Conservation (phyloP, 768 basidiomycete species). For the Dentipellis sp. region DNA sequence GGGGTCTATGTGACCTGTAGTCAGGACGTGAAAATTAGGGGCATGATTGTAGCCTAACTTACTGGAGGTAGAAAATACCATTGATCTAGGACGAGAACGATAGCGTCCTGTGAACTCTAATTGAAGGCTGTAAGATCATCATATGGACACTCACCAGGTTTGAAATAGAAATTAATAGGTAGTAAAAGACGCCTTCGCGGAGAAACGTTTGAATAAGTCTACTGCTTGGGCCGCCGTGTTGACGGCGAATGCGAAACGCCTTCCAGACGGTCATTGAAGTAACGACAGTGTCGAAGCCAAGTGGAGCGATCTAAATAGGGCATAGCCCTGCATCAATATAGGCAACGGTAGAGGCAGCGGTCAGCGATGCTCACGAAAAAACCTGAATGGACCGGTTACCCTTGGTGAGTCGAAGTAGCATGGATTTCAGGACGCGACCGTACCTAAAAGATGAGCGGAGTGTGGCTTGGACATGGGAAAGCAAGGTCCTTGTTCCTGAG, state of each 20-base stretch:
- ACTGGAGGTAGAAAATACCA: conserved; percentile 84
- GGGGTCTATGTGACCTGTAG: conserved; percentile 39
- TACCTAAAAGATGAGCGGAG: conserved; percentile 75
- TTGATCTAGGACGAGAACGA: conserved; percentile 38
- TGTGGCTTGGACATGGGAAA: conserved; percentile 77
- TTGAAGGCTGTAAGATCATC: background rate
- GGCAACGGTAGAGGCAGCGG: too few relatives aligned
- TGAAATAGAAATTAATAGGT: conserved; percentile 77
- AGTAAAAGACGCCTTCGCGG: conserved; percentile 81
- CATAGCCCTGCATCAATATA: conserved; percentile 2
- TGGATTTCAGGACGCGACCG: background rate
- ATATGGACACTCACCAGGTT: conserved; percentile 42
- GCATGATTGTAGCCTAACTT: conserved; percentile 16
- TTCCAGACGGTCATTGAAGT: conserved; percentile 77
- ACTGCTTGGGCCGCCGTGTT: conserved; percentile 68
- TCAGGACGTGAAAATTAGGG: conserved; percentile 9
- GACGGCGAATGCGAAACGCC: conserved; percentile 66
- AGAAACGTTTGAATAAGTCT: conserved; percentile 78
- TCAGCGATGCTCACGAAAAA: conserved; percentile 18
- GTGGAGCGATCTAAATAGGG: conserved; percentile 58
- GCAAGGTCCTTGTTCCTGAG: conserved; percentile 54
- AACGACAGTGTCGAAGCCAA: conserved; percentile 73
- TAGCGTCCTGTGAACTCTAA: too few relatives aligned
- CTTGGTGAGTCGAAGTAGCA: conserved; percentile 19
- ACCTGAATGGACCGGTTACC: conserved; percentile 42